phyloP scores from a whole-genome alignment of 495 filamentous ascomycete genomes.

The Penicillium silybi region DNA sequence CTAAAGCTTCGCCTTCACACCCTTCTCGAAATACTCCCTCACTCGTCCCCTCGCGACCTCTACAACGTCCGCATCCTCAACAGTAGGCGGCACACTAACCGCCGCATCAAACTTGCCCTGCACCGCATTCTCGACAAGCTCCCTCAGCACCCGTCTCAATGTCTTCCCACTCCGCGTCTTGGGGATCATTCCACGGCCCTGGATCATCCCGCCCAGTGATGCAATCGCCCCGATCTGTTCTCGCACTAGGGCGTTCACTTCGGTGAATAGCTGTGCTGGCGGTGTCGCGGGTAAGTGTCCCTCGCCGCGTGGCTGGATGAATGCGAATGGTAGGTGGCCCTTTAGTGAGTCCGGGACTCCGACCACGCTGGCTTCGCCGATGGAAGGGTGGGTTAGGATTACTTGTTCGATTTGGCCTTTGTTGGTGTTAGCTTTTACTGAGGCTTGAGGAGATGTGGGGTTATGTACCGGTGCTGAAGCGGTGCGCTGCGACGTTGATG shows the following conservation, averaged over 20 bases:
- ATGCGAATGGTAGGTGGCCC: slow-evolving; percentile 87
- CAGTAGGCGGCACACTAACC: slow-evolving; percentile 55
- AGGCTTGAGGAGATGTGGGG: background rate
- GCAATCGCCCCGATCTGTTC: slow-evolving; percentile 86
- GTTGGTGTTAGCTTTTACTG: background rate
- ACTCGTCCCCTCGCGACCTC: slow-evolving; percentile 52
- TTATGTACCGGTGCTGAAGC: slow-evolving; percentile 77
- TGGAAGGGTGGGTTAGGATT: slow-evolving; percentile 69
- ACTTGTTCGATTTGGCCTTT: slow-evolving; percentile 82
- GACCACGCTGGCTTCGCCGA: slow-evolving; percentile 81
- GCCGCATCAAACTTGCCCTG: slow-evolving; percentile 47
- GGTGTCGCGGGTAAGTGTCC: background rate
- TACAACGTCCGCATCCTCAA: slow-evolving; percentile 57
- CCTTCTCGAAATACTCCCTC: slow-evolving; percentile 54
- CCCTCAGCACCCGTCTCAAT: slow-evolving; percentile 70
- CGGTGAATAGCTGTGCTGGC: slow-evolving; percentile 48
- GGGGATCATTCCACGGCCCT: slow-evolving; percentile 84
- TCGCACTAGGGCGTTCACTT: slow-evolving; percentile 64
- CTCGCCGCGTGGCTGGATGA: slow-evolving; percentile 57
- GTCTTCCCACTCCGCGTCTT: slow-evolving; percentile 90
- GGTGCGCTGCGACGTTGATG: slow-evolving; percentile 92
- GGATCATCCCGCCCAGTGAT: slow-evolving; percentile 75
- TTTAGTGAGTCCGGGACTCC: slow-evolving; percentile 82
- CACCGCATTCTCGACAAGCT: slow-evolving; percentile 66
- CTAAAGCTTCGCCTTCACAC: slow-evolving; percentile 54